A percentile compares a stretch with the other conserved stretches of the same genome.
Conservation (phyloP, 306 rosid genomes). For the Citrullus mucosospermus region DNA sequence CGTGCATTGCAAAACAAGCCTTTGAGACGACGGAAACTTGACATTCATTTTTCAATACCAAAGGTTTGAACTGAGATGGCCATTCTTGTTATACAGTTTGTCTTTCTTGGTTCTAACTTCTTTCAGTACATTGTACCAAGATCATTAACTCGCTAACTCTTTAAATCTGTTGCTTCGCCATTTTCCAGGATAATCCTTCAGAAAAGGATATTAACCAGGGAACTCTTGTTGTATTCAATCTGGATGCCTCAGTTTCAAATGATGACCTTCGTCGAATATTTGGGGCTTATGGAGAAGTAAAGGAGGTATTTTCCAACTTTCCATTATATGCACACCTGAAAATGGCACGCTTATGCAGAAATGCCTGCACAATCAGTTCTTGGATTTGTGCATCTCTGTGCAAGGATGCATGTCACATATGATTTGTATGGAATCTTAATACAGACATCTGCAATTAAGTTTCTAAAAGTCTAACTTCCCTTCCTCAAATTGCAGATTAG, state of each 20-base stretch:
- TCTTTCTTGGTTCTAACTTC: not conserved
- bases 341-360: not conserved
- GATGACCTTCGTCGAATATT: slow-evolving; percentile 88
- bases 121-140: not conserved
- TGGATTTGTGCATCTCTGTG: not conserved
- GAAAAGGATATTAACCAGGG: slow-evolving; percentile 95
- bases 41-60: slow-evolving; percentile 94
- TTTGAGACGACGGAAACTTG: slow-evolving; percentile 83
- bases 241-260: slow-evolving; percentile 84
- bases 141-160: slow-evolving; percentile 11
- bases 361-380: not conserved
- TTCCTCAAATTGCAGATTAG: slow-evolving; percentile 51
- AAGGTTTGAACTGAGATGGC: slow-evolving; percentile 42
- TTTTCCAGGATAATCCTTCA: slow-evolving; percentile 79
- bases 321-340: not conserved
- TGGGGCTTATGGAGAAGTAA: slow-evolving; percentile 90
- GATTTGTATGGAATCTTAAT: not conserved
- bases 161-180: slow-evolving; percentile 10
- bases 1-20: slow-evolving; percentile 87
- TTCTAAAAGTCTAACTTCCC: slow-evolving; percentile 5
- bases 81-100: slow-evolving; percentile 1
- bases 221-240: slow-evolving; percentile 90
- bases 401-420: not conserved
- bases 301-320: slow-evolving; percentile 46
- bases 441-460: not conserved